Evolutionary conservation across 2,329 filamentous ascomycete species (phyloP).

Genomic region (Periconia macrospinosa): DNA sequence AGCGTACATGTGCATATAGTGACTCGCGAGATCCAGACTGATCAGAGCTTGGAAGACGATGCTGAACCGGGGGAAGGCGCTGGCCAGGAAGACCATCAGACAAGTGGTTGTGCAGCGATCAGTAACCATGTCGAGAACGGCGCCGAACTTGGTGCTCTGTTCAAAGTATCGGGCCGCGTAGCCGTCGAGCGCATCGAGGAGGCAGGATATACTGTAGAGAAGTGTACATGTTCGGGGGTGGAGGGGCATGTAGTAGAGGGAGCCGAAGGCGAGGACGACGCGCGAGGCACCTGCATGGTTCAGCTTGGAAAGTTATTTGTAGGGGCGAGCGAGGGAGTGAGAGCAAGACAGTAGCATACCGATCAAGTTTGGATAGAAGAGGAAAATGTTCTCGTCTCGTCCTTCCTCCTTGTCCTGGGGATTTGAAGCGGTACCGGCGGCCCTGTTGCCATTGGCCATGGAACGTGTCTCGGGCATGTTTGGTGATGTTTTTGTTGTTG

Average conservation of each 20-base stretch:
- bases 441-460: conserved; percentile 27
- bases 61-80: conserved; percentile 90
- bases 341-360: conserved; percentile 39
- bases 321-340: not conserved
- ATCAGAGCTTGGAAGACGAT: conserved; percentile 95
- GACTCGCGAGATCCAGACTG: conserved; percentile 87
- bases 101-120: conserved; percentile 97
- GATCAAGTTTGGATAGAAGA: conserved; percentile 57
- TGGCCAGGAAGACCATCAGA: conserved; percentile 89
- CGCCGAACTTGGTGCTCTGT: conserved; percentile 93
- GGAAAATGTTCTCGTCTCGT: conserved; percentile 57
- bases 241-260: conserved; percentile 98
- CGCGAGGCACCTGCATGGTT: conserved; percentile 51
- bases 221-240: conserved; percentile 94
- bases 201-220: conserved; percentile 89
- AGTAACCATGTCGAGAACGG: conserved; percentile 98
- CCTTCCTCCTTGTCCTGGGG: conserved; percentile 21
- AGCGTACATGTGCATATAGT: conserved; percentile 99
- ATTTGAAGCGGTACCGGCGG: conserved; percentile 20
- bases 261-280: conserved; percentile 71
- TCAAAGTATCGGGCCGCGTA: conserved; percentile 85
- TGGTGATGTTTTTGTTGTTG: not conserved
- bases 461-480: conserved; percentile 28
- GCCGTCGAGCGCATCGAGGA: conserved; percentile 93
- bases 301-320: conserved; percentile 3